Conservation (phyloP, 2,329 filamentous ascomycete genomes). For the Furcasterigmium sp. region DNA sequence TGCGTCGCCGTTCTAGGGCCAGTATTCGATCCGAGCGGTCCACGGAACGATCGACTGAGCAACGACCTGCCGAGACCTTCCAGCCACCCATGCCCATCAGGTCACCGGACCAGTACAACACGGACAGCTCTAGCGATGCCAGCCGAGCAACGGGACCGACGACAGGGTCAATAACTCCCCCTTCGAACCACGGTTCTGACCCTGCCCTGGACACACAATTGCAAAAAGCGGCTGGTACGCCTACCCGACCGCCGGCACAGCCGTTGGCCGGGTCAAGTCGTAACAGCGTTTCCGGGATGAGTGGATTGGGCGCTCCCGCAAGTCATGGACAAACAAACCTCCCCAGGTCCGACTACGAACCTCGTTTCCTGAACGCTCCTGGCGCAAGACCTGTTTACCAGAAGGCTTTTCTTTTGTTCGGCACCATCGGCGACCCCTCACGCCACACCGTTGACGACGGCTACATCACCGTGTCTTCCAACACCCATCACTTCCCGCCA, state of each 20-base stretch:
- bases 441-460: constrained; percentile 66
- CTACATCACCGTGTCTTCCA: constrained; percentile 69
- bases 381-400: constrained; percentile 60
- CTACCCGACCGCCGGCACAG: constrained; percentile 30
- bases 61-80: not conserved
- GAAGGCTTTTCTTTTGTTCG: constrained; percentile 78
- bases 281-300: constrained; percentile 60
- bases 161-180: constrained; percentile 69
- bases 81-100: not conserved
- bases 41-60: constrained; percentile 21
- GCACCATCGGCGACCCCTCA: constrained; percentile 70
- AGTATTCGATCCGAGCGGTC: constrained; percentile 65
- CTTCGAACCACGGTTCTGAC: constrained; percentile 64
- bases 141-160: constrained; percentile 57
- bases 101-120: constrained; percentile 4
- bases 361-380: constrained; percentile 62
- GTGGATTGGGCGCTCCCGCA: constrained; percentile 52
- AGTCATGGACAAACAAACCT: constrained; percentile 49
- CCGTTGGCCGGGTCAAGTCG: constrained; percentile 43
- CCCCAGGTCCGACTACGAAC: constrained; percentile 73
- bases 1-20: constrained; percentile 71
- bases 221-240: constrained; percentile 32
- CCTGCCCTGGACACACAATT: constrained; percentile 59
- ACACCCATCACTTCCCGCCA: constrained; percentile 80
- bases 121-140: constrained; percentile 55